Conservation (phyloP, 331 rosid species). For the Rhamnella rubrinervis region DNA sequence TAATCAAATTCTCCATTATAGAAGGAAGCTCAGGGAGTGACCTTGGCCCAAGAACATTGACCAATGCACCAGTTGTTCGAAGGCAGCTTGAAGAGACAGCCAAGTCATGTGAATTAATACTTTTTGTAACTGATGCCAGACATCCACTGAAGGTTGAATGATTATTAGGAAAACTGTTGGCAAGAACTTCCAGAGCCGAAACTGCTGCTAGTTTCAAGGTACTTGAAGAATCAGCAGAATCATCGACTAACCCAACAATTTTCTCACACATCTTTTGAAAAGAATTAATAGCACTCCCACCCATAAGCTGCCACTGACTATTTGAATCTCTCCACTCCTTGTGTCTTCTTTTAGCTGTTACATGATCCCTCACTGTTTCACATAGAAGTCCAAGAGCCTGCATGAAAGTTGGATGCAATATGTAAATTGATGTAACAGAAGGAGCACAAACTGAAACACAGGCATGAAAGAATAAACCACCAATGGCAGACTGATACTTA, state of each 20-base stretch:
- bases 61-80: conserved; percentile 64
- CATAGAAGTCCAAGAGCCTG: conserved; percentile 87
- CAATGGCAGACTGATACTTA: background rate
- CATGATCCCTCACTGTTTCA: conserved; percentile 56
- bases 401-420: conserved; percentile 25
- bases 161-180: conserved; percentile 51
- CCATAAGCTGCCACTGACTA: conserved; percentile 49
- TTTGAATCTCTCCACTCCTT: conserved; percentile 39
- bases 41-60: conserved; percentile 78
- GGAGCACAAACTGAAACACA: background rate
- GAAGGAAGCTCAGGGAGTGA: conserved; percentile 76
- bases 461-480: background rate
- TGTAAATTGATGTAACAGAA: conserved; percentile 1
- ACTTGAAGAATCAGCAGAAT: conserved; percentile 37
- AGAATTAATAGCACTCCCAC: conserved; percentile 51
- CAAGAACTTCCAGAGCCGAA: conserved; percentile 78
- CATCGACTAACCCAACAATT: conserved; percentile 59
- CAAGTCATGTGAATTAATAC: conserved; percentile 38
- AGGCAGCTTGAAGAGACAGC: conserved; percentile 70
- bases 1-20: conserved; percentile 68
- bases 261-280: conserved; percentile 53
- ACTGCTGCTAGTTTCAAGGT: conserved; percentile 79
- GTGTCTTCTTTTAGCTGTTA: conserved; percentile 31
- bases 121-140: conserved; percentile 57
- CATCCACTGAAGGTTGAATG: conserved; percentile 54